Conservation (phyloP, 495 filamentous ascomycete species). For the Lophium mytilinum region DNA sequence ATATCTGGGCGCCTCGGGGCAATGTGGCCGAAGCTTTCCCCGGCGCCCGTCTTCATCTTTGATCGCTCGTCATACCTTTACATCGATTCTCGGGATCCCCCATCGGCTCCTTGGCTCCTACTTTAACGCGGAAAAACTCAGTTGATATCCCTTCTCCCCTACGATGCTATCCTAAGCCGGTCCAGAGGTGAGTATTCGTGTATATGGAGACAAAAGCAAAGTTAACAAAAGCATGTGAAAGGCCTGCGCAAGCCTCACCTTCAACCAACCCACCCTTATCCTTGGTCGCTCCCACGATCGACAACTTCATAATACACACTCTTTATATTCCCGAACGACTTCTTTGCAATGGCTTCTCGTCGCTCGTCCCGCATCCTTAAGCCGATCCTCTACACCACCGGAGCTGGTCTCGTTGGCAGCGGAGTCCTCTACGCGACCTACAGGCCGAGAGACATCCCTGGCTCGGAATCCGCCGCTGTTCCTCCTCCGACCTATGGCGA, state of each 20-base stretch:
- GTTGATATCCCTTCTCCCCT: not conserved
- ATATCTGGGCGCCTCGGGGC: no score
- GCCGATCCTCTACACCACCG: constrained; percentile 55
- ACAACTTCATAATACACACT: not conserved
- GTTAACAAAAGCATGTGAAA: not conserved
- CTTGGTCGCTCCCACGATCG: not conserved
- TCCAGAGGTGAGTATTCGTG: not conserved
- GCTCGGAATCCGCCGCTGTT: constrained; percentile 68
- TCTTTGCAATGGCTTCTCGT: constrained; percentile 51
- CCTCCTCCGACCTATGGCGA: constrained; percentile 73
- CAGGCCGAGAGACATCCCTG: constrained; percentile 79
- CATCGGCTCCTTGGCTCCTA: not conserved
- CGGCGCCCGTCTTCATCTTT: not conserved
- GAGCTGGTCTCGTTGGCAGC: constrained; percentile 48
- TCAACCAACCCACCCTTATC: not conserved
- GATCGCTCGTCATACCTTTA: not conserved
- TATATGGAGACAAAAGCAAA: not conserved
- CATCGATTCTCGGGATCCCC: not conserved
- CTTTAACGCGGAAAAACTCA: not conserved
- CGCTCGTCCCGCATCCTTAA: constrained; percentile 49
- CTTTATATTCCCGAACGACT: not conserved
- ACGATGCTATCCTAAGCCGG: not conserved
- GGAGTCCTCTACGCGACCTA: constrained; percentile 69
- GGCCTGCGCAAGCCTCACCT: not conserved
- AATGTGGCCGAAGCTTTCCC: not conserved